Evolutionary conservation across 2,329 filamentous ascomycete species (phyloP).

Genomic region (Talaromyces piceae): DNA sequence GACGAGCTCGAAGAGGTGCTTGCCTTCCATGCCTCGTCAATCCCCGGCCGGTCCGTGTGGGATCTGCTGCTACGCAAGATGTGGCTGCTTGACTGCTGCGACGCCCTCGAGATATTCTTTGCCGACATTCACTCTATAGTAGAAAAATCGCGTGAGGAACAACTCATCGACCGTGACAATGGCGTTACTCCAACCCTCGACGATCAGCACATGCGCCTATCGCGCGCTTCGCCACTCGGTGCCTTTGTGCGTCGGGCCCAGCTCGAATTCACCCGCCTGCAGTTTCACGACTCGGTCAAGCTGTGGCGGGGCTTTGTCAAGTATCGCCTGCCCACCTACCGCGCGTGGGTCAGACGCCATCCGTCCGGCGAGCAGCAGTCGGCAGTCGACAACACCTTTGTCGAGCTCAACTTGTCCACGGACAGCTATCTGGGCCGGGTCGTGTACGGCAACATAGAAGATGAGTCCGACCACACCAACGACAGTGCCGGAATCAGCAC

Average conservation of each 20-base stretch:
- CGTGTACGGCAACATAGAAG: slow-evolving; percentile 43
- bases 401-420: slow-evolving; percentile 50
- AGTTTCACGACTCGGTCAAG: slow-evolving; percentile 68
- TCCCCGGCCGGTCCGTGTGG: slow-evolving; percentile 77
- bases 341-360: slow-evolving; percentile 51
- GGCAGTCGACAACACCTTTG: slow-evolving; percentile 57
- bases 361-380: slow-evolving; percentile 34
- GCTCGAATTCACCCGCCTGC: slow-evolving; percentile 71
- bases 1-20: slow-evolving; percentile 43
- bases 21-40: slow-evolving; percentile 38
- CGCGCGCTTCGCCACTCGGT: slow-evolving; percentile 71
- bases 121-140: slow-evolving; percentile 52
- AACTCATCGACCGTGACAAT: slow-evolving; percentile 48
- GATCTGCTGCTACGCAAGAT: slow-evolving; percentile 73
- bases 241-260: slow-evolving; percentile 68
- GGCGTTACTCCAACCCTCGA: slow-evolving; percentile 40
- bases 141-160: slow-evolving; percentile 55
- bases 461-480: slow-evolving; percentile 32
- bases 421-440: slow-evolving; percentile 42
- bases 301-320: slow-evolving; percentile 77
- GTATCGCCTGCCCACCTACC: slow-evolving; percentile 69
- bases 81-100: slow-evolving; percentile 76
- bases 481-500: slow-evolving; percentile 53
- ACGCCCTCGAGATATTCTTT: slow-evolving; percentile 74
- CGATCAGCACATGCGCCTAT: slow-evolving; percentile 52